Conservation (phyloP, 225 moss, liverwort and hornwort species). For the Takakia lepidozioides region DNA sequence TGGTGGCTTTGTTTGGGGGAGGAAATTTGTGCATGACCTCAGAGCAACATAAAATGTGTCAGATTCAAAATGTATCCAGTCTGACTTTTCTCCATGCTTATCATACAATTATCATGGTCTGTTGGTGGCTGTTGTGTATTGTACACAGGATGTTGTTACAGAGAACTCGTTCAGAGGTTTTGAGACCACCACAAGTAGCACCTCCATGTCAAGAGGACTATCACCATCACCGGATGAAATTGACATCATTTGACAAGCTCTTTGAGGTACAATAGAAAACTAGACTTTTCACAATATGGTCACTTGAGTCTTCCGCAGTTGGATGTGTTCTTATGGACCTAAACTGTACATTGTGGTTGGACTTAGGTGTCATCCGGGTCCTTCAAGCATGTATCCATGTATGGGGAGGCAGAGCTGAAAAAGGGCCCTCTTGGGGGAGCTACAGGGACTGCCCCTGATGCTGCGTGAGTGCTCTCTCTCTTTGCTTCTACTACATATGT, state of each 20-base stretch:
- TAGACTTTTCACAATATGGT: no score
- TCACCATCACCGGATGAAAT: constrained; percentile 60
- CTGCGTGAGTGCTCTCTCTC: constrained; percentile 47
- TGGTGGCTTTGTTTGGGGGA: no score
- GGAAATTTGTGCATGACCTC: no score
- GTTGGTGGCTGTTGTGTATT: constrained; percentile 4
- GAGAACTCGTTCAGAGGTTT: constrained; percentile 21
- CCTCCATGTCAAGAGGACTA: constrained; percentile 65
- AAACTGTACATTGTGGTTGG: no score
- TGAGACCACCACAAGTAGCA: constrained; percentile 21
- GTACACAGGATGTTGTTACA: constrained; percentile 21
- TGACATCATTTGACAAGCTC: constrained; percentile 93
- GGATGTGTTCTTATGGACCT: no score
- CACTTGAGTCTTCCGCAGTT: no score
- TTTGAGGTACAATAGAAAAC: constrained; percentile 61
- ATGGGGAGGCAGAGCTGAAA: constrained; percentile 42
- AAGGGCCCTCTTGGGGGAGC: constrained; percentile 19
- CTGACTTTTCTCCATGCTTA: no score
- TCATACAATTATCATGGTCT: no score
- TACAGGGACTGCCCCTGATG: constrained; percentile 63
- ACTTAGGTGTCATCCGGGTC: constrained; percentile 58
- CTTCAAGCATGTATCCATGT: constrained; percentile 51
- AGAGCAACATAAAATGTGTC: no score
- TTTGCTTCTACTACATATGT: background rate
- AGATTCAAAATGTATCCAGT: no score